phyloP scores from a whole-genome alignment of 2,329 filamentous ascomycete genomes.

The Colletotrichum tropicicola region DNA sequence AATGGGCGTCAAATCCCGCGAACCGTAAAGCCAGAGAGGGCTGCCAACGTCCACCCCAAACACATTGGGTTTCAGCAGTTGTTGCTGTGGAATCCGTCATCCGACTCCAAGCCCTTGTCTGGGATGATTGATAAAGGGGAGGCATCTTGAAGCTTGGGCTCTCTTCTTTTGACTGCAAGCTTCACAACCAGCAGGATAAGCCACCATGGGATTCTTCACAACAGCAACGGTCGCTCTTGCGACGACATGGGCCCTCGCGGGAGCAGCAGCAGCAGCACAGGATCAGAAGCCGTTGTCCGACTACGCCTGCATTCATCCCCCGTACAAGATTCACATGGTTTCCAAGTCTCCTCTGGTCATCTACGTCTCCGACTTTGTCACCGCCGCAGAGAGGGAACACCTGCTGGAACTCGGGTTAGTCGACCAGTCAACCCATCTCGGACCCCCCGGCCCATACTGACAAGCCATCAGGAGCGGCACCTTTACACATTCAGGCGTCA shows the following conservation, averaged over 20 bases:
- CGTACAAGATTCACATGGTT: conserved; percentile 53
- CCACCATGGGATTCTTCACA: not conserved
- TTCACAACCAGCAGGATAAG: not conserved
- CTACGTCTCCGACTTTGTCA: conserved; percentile 58
- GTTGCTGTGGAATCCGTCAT: not conserved
- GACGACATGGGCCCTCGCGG: not conserved
- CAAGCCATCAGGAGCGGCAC: conserved; percentile 44
- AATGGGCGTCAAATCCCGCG: not conserved
- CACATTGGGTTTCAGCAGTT: conserved; percentile 15
- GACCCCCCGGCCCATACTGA: conserved; percentile 7
- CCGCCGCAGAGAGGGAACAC: conserved; percentile 49
- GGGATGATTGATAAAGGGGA: not conserved
- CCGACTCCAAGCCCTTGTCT: too few relatives aligned
- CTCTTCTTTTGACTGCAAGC: not conserved
- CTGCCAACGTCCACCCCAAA: not conserved
- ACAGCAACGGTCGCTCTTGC: not conserved
- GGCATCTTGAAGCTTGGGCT: not conserved
- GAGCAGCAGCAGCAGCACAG: not conserved
- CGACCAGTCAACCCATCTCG: not conserved
- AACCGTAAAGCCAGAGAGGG: not conserved
- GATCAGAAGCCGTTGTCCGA: conserved; percentile 14
- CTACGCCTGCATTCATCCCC: conserved; percentile 38
- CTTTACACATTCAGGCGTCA: conserved; percentile 54
- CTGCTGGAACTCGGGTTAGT: conserved; percentile 52
- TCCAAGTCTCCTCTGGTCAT: conserved; percentile 59